Percentiles rank a stretch among this genome's conserved stretches.
Conservation (phyloP, 257 asterid genomes). For the Solanum pinnatisectum region DNA sequence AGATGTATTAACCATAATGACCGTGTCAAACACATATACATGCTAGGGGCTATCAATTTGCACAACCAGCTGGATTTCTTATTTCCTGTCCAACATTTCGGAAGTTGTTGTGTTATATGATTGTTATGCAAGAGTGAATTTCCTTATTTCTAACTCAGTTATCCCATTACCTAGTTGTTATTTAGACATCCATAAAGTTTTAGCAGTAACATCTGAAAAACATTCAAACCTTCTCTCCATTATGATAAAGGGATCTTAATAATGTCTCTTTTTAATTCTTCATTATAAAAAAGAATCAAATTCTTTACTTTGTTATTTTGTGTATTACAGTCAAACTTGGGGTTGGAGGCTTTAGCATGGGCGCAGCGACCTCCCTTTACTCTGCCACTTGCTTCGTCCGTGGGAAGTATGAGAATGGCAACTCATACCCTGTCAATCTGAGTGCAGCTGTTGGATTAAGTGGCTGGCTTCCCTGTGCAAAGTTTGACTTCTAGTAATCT, state of each 20-base stretch:
- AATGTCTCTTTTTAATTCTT: not conserved
- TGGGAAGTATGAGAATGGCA: constrained; percentile 64
- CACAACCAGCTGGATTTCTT: not conserved
- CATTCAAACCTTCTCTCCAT: not conserved
- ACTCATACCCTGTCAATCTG: constrained; percentile 48
- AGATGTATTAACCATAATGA: not conserved
- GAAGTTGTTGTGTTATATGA: not conserved
- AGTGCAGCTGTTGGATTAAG: constrained; percentile 78
- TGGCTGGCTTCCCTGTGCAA: constrained; percentile 94
- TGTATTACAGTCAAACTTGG: constrained; percentile 63
- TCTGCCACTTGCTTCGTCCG: constrained; percentile 60
- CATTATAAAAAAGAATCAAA: not conserved
- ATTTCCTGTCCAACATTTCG: not conserved
- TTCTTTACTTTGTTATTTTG: constrained; percentile 1
- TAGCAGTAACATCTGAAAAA: not conserved
- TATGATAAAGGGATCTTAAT: not conserved
- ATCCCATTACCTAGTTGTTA: not conserved
- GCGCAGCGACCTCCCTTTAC: constrained; percentile 76
- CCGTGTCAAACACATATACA: not conserved
- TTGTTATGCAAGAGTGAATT: not conserved
- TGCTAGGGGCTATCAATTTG: not conserved
- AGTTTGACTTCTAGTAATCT: constrained; percentile 30
- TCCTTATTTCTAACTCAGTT: not conserved
- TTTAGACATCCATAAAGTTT: not conserved
- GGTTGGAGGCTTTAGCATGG: constrained; percentile 94